Evolutionary conservation across 2,329 filamentous ascomycete genomes (phyloP).

Genomic region (Diaporthe citrichinensis): DNA sequence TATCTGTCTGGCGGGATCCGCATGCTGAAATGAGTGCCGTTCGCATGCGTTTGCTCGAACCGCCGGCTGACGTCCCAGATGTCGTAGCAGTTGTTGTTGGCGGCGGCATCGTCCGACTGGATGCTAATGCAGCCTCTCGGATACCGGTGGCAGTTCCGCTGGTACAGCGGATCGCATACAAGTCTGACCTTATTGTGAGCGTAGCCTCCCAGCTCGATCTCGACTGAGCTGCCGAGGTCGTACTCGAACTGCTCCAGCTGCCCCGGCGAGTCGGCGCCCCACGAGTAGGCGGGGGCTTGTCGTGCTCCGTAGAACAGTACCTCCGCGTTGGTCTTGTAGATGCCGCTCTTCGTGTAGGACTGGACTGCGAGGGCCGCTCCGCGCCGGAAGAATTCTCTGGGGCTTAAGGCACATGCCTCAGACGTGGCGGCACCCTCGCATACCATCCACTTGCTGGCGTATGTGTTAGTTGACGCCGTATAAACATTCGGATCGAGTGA

Average conservation of each 20-base stretch:
- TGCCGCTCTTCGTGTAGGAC: not conserved
- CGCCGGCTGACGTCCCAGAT: not conserved
- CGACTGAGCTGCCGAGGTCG: not conserved
- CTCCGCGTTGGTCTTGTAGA: not conserved
- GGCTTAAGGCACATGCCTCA: not conserved
- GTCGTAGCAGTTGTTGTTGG: not conserved
- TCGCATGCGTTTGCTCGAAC: not conserved
- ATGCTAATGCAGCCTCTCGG: not conserved
- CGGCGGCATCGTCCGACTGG: not conserved
- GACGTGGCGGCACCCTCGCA: not conserved
- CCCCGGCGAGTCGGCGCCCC: not conserved
- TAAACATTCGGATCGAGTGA: not conserved
- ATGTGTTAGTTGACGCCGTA: not conserved
- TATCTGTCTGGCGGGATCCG: not conserved
- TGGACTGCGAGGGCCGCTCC: not conserved
- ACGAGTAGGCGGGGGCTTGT: not conserved
- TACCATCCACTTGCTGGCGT: constrained; percentile 13
- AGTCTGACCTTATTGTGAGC: not conserved
- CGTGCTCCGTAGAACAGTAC: not conserved
- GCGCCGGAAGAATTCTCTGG: not conserved
- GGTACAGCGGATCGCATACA: not conserved
- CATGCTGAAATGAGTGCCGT: not conserved
- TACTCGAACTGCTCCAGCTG: not conserved
- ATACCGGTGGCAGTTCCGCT: not conserved
- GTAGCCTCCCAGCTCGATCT: not conserved